Evolutionary conservation across 345 rosid species (phyloP).

Genomic region (Pistacia atlantica): DNA sequence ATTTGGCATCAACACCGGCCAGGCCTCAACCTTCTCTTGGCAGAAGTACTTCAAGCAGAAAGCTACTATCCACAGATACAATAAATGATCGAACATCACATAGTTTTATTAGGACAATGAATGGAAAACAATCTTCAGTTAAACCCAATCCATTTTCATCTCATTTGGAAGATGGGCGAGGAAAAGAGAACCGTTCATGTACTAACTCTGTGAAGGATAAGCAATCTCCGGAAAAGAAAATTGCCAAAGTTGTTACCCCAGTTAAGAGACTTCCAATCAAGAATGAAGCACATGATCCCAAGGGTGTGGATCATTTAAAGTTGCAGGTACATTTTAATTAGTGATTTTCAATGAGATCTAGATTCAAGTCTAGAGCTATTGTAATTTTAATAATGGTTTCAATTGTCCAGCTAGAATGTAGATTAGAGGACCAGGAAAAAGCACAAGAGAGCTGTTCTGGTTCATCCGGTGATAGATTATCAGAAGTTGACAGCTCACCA

Average conservation of each 20-base stretch:
- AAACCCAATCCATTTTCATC: constrained; percentile 38
- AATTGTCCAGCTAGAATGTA: constrained; percentile 62
- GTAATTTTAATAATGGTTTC: constrained; percentile 15
- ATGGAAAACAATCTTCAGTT: constrained; percentile 45
- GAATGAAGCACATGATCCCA: constrained; percentile 34
- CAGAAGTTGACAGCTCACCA: constrained; percentile 46
- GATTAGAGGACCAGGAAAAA: constrained; percentile 60
- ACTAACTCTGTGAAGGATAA: constrained; percentile 54
- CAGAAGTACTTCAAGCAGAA: constrained; percentile 71
- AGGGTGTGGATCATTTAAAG: constrained; percentile 34
- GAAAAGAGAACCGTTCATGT: constrained; percentile 69
- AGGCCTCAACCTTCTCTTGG: constrained; percentile 57
- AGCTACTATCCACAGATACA: constrained; percentile 49
- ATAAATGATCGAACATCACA: constrained; percentile 33
- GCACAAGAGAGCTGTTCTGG: constrained; percentile 54
- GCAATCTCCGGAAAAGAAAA: constrained; percentile 57
- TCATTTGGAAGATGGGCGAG: constrained; percentile 39
- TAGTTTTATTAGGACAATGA: constrained; percentile 32
- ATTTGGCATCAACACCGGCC: constrained; percentile 36
- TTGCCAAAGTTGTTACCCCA: constrained; percentile 49
- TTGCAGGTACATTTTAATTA: constrained; percentile 32
- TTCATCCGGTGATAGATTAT: constrained; percentile 40
- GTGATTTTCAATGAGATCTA: not conserved
- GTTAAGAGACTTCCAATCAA: constrained; percentile 40
- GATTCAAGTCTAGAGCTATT: not conserved